Evolutionary conservation across 495 filamentous ascomycete species (phyloP).

Genomic region (Hyaloscypha hepaticicola): DNA sequence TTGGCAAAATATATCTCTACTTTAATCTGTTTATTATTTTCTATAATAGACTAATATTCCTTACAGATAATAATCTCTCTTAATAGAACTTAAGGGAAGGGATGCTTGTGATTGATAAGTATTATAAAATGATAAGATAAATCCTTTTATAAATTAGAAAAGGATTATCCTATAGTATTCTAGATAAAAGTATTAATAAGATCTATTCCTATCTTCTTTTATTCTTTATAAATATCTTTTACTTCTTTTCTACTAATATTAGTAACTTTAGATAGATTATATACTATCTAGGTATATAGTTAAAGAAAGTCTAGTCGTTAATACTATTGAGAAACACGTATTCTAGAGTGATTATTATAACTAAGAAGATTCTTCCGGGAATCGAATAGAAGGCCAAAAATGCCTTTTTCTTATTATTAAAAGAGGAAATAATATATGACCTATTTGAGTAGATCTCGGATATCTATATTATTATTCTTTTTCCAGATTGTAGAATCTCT

Average conservation of each 20-base stretch:
- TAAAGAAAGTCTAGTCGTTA: constrained; percentile 19
- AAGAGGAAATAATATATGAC: constrained; percentile 24
- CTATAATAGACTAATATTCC: constrained; percentile 25
- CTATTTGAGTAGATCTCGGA: constrained; percentile 26
- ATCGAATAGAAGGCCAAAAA: constrained; percentile 23
- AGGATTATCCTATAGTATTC: not conserved
- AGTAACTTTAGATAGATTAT: constrained; percentile 26
- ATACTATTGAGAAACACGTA: constrained; percentile 17
- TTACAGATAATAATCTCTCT: constrained; percentile 26
- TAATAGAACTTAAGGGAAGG: constrained; percentile 17
- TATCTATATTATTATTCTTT: constrained; percentile 26
- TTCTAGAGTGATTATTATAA: constrained; percentile 14
- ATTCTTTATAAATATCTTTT: constrained; percentile 28
- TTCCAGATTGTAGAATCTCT: constrained; percentile 6
- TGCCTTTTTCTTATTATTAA: constrained; percentile 27
- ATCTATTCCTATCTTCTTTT: constrained; percentile 24
- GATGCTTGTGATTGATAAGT: constrained; percentile 7
- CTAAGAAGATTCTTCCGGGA: not conserved
- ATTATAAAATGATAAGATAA: constrained; percentile 17
- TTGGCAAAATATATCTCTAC: constrained; percentile 27
- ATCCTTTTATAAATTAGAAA: constrained; percentile 8
- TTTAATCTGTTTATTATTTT: constrained; percentile 26
- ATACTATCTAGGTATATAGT: constrained; percentile 20
- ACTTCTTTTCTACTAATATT: constrained; percentile 28
- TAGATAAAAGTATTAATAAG: constrained; percentile 13